phyloP scores from a whole-genome alignment of 2,329 filamentous ascomycete species.

The Pseudogymnoascus sp. region DNA sequence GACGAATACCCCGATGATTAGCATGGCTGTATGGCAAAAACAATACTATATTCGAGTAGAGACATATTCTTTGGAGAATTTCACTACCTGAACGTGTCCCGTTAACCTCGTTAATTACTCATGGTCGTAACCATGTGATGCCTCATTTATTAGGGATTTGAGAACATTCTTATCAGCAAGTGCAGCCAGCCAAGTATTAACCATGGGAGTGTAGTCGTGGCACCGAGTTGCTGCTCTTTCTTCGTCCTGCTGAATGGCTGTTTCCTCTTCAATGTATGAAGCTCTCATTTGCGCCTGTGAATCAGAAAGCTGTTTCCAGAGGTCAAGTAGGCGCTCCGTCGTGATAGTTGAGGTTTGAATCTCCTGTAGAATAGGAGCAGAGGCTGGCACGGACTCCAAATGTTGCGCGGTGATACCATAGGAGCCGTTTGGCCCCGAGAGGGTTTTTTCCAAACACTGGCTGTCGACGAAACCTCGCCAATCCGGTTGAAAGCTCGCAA shows the following conservation, averaged over 20 bases:
- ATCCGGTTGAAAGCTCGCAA: constrained; percentile 34
- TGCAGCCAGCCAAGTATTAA: constrained; percentile 63
- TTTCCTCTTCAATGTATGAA: constrained; percentile 45
- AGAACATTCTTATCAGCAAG: constrained; percentile 63
- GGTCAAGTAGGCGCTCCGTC: constrained; percentile 28
- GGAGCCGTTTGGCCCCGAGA: constrained; percentile 15
- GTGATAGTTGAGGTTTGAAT: constrained; percentile 18
- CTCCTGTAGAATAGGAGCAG: constrained; percentile 7
- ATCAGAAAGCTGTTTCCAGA: constrained; percentile 36
- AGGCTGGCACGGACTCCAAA: constrained; percentile 16
- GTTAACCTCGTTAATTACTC: constrained; percentile 1
- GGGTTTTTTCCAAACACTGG: not conserved
- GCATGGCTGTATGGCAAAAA: constrained; percentile 9
- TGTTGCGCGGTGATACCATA: constrained; percentile 21
- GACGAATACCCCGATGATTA: constrained; percentile 86
- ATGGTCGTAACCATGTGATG: constrained; percentile 3
- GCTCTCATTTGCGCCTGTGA: constrained; percentile 39
- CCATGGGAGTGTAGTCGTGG: constrained; percentile 63
- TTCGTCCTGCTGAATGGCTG: constrained; percentile 42
- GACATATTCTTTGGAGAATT: constrained; percentile 2
- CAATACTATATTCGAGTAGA: not conserved
- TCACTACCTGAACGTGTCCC: not conserved
- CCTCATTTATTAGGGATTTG: constrained; percentile 33
- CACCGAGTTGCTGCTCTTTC: constrained; percentile 49
- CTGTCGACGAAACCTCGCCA: constrained; percentile 37